These are phyloP conservation scores for Sporothrix globosa DNA, from an alignment of 2,329 filamentous ascomycete species.

Conservation along the genomic window DNA sequence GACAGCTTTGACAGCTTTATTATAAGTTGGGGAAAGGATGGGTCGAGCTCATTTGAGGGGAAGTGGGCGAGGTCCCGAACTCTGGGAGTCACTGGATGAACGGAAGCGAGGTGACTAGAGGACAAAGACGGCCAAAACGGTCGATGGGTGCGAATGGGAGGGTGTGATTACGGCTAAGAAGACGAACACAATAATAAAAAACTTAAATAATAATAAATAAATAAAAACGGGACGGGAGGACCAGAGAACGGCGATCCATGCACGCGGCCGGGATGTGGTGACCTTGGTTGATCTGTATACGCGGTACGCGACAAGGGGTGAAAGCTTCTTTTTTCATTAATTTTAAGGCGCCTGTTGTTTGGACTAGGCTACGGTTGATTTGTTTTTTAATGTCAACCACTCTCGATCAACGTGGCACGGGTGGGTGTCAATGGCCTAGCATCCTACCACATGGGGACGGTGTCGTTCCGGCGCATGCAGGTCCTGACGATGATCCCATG, in stretches of 20 bases:
- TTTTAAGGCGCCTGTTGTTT: no score
- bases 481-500: slow-evolving; percentile 13
- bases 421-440: background rate
- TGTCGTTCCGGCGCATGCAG: slow-evolving; percentile 9
- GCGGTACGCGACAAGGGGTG: background rate
- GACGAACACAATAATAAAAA: no score
- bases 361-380: no score
- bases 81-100: background rate
- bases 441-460: background rate
- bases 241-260: slow-evolving; percentile 10
- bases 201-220: no score
- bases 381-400: background rate
- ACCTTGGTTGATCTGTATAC: background rate
- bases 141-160: background rate
- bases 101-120: slow-evolving; percentile 12
- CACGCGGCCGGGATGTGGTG: slow-evolving; percentile 15
- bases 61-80: background rate
- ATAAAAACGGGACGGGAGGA: slow-evolving; percentile 15
- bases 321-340: slow-evolving; percentile 7
- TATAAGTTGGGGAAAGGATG: background rate
- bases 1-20: background rate
- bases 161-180: no score
- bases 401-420: background rate
- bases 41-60: background rate
- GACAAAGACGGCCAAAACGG: no score